Percentiles rank a stretch among this genome's conserved stretches.
Evolutionary conservation across 179 eudicot species (phyloP).

Genomic region (Camellia oleifera): DNA sequence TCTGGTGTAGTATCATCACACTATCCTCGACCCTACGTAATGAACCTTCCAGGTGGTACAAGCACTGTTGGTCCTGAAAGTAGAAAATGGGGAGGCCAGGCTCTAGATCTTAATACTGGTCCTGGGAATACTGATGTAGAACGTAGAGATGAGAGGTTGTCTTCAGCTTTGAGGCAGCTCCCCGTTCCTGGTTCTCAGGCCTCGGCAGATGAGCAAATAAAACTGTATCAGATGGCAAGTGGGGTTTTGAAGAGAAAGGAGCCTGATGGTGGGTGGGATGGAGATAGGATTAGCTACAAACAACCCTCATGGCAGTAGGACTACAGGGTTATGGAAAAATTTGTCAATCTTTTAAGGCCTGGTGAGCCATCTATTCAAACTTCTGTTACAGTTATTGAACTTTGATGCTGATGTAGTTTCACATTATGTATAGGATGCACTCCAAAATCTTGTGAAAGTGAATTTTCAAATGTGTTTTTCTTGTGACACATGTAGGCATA

Average conservation of each 20-base stretch:
- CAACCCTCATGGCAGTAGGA: constrained; percentile 76
- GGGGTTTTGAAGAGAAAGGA: constrained; percentile 58
- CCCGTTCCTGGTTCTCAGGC: constrained; percentile 38
- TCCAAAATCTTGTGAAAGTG: neutral
- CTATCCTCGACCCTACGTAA: constrained; percentile 43
- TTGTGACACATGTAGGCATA: neutral
- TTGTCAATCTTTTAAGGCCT: constrained; percentile 19
- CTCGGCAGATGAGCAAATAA: constrained; percentile 39
- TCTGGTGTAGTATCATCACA: constrained; percentile 42
- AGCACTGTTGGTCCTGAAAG: constrained; percentile 32
- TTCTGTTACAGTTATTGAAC: constrained; percentile 6
- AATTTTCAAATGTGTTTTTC: neutral
- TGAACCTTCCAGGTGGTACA: constrained; percentile 36
- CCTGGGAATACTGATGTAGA: constrained; percentile 45
- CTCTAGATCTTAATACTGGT: constrained; percentile 61
- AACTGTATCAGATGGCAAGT: constrained; percentile 39
- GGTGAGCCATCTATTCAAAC: constrained; percentile 23
- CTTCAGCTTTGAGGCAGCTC: constrained; percentile 38
- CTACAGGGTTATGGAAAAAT: constrained; percentile 13
- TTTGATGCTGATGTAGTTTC: constrained; percentile 1
- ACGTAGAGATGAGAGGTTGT: constrained; percentile 37
- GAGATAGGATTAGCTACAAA: constrained; percentile 60
- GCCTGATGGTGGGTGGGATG: constrained; percentile 62
- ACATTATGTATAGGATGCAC: neutral
- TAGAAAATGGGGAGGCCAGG: constrained; percentile 52